phyloP scores from a whole-genome alignment of 83 land plant genomes.

The Diphasiastrum complanatum region DNA sequence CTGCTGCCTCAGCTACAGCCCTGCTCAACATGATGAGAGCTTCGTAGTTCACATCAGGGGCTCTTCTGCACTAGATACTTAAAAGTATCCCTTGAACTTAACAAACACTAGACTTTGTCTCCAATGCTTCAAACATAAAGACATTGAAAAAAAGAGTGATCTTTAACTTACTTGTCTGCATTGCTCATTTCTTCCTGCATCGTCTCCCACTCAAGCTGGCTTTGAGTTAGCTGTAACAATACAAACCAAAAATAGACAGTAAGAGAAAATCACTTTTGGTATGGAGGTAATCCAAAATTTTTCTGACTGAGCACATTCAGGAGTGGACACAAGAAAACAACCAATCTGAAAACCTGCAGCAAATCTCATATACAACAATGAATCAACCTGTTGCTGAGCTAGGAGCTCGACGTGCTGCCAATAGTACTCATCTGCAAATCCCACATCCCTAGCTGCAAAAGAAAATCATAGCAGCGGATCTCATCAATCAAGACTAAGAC shows the following conservation, averaged over 20 bases:
- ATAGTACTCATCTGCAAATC: conserved; percentile 88
- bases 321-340: neutral
- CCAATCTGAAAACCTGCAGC: neutral
- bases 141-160: neutral
- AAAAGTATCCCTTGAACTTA: too few species aligned
- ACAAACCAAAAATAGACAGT: neutral
- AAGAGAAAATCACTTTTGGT: neutral
- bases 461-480: neutral
- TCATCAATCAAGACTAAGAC: neutral
- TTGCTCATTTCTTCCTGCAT: conserved; percentile 43
- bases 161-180: conserved; percentile 33
- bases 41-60: too few species aligned
- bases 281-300: neutral
- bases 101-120: too few species aligned
- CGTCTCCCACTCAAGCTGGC: conserved; percentile 50
- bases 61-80: too few species aligned
- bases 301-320: too few species aligned
- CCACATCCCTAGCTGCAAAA: conserved; percentile 88
- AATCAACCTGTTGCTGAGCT: conserved; percentile 84
- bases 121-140: too few species aligned
- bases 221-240: conserved; percentile 30
- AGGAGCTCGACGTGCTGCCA: conserved; percentile 89
- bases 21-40: too few species aligned
- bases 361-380: too few species aligned
- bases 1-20: conserved; percentile 18